These are phyloP conservation scores for Phellopilus nigrolimitatus DNA, from an alignment of 1,284 basidiomycete species.

Conservation along the genomic window DNA sequence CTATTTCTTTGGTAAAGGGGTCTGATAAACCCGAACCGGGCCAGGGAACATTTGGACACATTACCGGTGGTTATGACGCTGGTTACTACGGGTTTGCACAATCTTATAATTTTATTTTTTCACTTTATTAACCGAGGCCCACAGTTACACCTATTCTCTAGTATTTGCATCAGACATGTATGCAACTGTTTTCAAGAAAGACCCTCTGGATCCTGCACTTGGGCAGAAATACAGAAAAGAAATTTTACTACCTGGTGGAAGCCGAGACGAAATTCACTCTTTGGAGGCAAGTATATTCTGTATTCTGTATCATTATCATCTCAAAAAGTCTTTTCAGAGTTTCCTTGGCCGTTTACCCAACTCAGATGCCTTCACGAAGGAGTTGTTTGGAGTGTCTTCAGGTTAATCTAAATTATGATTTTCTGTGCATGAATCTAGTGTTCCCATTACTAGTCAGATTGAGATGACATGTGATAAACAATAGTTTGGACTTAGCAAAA, in stretches of 20 bases:
- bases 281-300: slow-evolving; percentile 38
- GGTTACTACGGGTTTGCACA: slow-evolving; percentile 67
- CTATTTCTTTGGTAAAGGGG: slow-evolving; percentile 65
- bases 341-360: slow-evolving; percentile 78
- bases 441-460: too few relatives aligned
- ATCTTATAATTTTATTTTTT: neutral
- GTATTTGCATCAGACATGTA: slow-evolving; percentile 82
- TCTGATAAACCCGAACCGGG: slow-evolving; percentile 54
- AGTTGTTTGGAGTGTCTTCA: slow-evolving; percentile 10
- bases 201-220: slow-evolving; percentile 63
- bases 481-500: too few relatives aligned
- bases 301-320: neutral
- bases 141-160: slow-evolving; percentile 62
- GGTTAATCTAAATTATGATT: too few relatives aligned
- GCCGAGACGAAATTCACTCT: slow-evolving; percentile 53
- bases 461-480: too few relatives aligned
- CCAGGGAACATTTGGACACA: slow-evolving; percentile 67
- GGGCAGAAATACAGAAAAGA: slow-evolving; percentile 48
- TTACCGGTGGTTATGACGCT: slow-evolving; percentile 72
- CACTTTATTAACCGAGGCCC: neutral
- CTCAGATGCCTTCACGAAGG: slow-evolving; percentile 63
- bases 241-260: slow-evolving; percentile 53
- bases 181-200: slow-evolving; percentile 69
- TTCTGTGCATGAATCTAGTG: too few relatives aligned
- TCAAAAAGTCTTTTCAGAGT: slow-evolving; percentile 33